A percentile compares a stretch with the other conserved stretches of the same genome.
Conservation (phyloP, 176 grass and related monocot genomes). For the Tillandsia fasciculata region DNA sequence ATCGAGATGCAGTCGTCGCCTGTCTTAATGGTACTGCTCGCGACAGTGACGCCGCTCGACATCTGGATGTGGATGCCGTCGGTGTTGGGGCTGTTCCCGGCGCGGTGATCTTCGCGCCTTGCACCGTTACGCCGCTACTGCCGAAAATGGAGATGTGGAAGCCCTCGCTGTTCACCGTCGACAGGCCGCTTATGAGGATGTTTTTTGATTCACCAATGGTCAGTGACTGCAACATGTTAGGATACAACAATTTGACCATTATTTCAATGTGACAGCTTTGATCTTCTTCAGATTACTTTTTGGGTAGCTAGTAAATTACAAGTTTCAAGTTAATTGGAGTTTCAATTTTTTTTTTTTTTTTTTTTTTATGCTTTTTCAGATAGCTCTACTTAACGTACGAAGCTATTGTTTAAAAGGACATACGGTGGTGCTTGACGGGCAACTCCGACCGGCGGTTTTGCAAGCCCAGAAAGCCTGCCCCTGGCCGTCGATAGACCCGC, state of each 20-base stretch:
- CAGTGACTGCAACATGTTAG: conserved; percentile 31
- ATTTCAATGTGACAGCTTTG: background rate
- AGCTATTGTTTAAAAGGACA: background rate
- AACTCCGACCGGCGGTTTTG: conserved; percentile 27
- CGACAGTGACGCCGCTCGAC: conserved; percentile 31
- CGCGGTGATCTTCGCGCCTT: conserved; percentile 28
- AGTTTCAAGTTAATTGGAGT: too few relatives aligned
- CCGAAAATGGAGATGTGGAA: conserved; percentile 47
- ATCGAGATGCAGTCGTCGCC: conserved; percentile 71
- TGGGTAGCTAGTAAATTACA: too few relatives aligned
- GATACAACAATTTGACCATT: background rate
- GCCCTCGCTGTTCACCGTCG: conserved; percentile 37
- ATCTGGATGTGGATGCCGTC: conserved; percentile 57
- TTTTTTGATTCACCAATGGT: conserved; percentile 35
- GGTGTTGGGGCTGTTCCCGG: conserved; percentile 57
- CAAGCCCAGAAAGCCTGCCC: conserved; percentile 44
- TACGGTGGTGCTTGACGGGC: conserved; percentile 34
- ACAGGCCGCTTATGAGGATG: conserved; percentile 26
- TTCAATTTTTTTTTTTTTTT: too few relatives aligned
- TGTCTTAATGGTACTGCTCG: conserved; percentile 22
- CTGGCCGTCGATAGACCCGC: conserved; percentile 39
- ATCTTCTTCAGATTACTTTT: too few relatives aligned
- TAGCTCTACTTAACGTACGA: background rate
- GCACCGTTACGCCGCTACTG: conserved; percentile 28
- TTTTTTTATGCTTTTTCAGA: background rate